A percentile compares a stretch with the other conserved stretches of the same genome.
Conservation (phyloP, 2,329 filamentous ascomycete genomes). For the Scedosporium minutisporum region DNA sequence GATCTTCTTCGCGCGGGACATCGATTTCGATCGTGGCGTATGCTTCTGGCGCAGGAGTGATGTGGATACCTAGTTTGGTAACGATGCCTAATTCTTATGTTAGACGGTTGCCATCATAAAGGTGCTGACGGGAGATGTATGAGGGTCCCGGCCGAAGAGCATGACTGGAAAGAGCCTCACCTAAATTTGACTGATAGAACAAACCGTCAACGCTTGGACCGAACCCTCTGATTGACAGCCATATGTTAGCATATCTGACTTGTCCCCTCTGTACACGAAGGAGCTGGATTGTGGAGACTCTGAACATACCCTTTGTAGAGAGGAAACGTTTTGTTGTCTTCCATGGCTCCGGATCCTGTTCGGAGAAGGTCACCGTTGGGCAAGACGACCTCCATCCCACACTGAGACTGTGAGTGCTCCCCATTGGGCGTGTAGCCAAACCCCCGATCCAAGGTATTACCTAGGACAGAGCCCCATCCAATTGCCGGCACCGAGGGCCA, state of each 20-base stretch:
- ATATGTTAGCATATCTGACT: not conserved
- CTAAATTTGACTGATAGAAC: slow-evolving; percentile 10
- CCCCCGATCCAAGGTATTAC: slow-evolving; percentile 22
- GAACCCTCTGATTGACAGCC: not conserved
- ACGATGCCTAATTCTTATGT: not conserved
- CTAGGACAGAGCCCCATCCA: slow-evolving; percentile 11
- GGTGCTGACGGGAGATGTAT: not conserved
- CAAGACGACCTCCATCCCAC: slow-evolving; percentile 31
- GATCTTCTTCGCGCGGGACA: slow-evolving; percentile 11
- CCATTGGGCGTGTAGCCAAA: slow-evolving; percentile 18
- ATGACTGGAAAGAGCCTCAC: not conserved
- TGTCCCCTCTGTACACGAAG: not conserved
- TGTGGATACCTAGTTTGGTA: slow-evolving; percentile 3
- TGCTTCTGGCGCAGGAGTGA: not conserved
- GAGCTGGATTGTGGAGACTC: not conserved
- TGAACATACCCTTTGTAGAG: slow-evolving; percentile 5
- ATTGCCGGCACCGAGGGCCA: slow-evolving; percentile 36
- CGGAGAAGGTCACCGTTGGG: slow-evolving; percentile 26
- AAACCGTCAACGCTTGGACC: slow-evolving; percentile 13
- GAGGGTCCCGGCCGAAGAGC: no score
- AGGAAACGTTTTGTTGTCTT: slow-evolving; percentile 10
- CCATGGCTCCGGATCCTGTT: slow-evolving; percentile 30
- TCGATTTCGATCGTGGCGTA: not conserved
- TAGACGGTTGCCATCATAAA: not conserved
- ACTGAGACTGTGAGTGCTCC: slow-evolving; percentile 30